Percentiles rank a stretch among this genome's conserved stretches.
Evolutionary conservation across 2,329 filamentous ascomycete genomes (phyloP).

Genomic region (Fusarium pininemorale): DNA sequence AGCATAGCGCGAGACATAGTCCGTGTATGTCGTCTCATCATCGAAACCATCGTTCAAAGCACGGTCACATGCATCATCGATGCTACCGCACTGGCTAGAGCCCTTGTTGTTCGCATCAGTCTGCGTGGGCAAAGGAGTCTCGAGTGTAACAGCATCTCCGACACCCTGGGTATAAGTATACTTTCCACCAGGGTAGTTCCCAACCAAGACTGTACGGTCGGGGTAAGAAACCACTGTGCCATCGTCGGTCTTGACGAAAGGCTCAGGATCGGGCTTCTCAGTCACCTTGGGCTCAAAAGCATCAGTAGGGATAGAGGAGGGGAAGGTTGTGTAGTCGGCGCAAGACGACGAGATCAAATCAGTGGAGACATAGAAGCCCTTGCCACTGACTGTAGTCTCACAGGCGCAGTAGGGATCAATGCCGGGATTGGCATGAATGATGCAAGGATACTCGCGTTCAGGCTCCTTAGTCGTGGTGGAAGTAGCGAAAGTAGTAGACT

Average conservation of each 20-base stretch:
- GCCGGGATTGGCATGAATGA: background rate
- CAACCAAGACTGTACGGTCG: background rate
- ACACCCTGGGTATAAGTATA: constrained; percentile 1
- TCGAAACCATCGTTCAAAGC: constrained; percentile 12
- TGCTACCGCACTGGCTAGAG: constrained; percentile 23
- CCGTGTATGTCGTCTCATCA: constrained; percentile 12
- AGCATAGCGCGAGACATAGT: constrained; percentile 12
- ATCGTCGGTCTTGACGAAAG: constrained; percentile 4
- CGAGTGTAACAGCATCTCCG: background rate
- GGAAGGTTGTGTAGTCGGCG: constrained; percentile 8
- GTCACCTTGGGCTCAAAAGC: constrained; percentile 4
- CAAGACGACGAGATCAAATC: background rate
- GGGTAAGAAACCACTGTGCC: constrained; percentile 18
- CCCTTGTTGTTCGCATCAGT: constrained; percentile 23
- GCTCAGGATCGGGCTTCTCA: background rate
- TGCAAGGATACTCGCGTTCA: constrained; percentile 1
- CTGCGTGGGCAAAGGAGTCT: constrained; percentile 3
- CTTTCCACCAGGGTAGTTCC: constrained; percentile 5
- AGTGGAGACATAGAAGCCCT: background rate
- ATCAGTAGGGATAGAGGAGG: background rate
- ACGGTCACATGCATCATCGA: constrained; percentile 27
- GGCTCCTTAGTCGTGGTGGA: background rate
- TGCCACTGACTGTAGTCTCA: constrained; percentile 1
- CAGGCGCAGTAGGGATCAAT: background rate
- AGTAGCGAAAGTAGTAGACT: background rate